These are phyloP conservation scores for Russula dissimulans DNA, from an alignment of 768 basidiomycete genomes.

Conservation along the genomic window DNA sequence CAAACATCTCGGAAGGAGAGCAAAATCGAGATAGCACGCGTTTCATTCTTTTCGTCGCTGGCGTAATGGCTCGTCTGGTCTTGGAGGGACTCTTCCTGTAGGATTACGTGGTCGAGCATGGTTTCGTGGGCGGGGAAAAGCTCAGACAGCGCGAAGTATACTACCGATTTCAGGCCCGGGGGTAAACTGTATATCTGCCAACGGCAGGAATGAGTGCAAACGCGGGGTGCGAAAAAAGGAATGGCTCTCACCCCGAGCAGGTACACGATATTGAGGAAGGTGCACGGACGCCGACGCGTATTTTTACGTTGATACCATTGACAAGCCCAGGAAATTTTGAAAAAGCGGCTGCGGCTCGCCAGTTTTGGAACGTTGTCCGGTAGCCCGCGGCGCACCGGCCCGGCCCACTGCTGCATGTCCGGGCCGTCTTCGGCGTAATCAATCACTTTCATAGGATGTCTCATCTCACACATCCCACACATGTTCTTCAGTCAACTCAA, in stretches of 20 bases:
- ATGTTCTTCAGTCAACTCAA: too few relatives aligned
- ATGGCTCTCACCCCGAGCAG: conserved; percentile 48
- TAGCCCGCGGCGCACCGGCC: too few relatives aligned
- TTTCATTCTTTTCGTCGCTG: background rate
- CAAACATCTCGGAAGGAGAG: background rate
- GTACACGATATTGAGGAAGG: conserved; percentile 67
- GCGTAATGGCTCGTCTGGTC: background rate
- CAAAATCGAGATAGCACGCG: too few relatives aligned
- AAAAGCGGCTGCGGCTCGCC: conserved; percentile 62
- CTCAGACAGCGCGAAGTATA: conserved; percentile 13
- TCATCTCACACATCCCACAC: too few relatives aligned
- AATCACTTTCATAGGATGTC: too few relatives aligned
- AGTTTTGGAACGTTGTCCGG: conserved; percentile 44
- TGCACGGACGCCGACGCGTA: conserved; percentile 48
- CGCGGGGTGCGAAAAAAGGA: background rate
- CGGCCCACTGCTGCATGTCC: too few relatives aligned
- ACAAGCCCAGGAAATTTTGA: conserved; percentile 74
- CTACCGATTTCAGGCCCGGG: conserved; percentile 40
- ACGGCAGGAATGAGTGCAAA: background rate
- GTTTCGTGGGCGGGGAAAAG: conserved; percentile 16
- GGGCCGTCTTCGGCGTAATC: too few relatives aligned
- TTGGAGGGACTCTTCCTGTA: background rate
- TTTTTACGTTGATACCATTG: conserved; percentile 56
- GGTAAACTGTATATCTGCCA: conserved; percentile 27
- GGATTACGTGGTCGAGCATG: conserved; percentile 15